These are phyloP conservation scores for Beauveria medogensis DNA, from an alignment of 2,329 filamentous ascomycete species.

Conservation along the genomic window DNA sequence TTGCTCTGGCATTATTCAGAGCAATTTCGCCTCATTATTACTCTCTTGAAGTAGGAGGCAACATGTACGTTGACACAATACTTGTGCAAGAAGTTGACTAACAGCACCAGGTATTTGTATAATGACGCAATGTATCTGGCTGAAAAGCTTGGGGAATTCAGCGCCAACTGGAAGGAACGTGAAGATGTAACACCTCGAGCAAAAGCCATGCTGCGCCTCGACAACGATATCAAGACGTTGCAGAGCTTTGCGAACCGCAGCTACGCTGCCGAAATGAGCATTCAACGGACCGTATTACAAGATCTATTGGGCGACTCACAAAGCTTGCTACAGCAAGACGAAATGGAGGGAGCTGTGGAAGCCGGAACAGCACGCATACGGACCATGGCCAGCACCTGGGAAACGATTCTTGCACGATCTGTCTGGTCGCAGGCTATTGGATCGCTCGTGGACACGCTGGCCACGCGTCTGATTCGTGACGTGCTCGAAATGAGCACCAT, in stretches of 20 bases:
- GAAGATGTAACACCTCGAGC: conserved; percentile 43
- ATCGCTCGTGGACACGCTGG: conserved; percentile 49
- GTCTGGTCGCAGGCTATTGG: conserved; percentile 57
- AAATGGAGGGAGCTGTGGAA: conserved; percentile 44
- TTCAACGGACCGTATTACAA: conserved; percentile 52
- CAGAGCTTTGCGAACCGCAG: conserved; percentile 53
- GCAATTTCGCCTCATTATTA: conserved; percentile 72
- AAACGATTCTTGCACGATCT: conserved; percentile 48
- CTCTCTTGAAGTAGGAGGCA: conserved; percentile 50
- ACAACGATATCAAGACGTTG: conserved; percentile 51
- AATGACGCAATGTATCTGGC: conserved; percentile 59
- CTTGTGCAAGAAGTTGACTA: neutral
- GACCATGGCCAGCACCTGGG: conserved; percentile 47
- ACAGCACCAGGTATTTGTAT: conserved; percentile 48
- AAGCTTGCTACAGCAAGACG: conserved; percentile 50
- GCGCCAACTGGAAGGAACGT: conserved; percentile 43
- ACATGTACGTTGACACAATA: conserved; percentile 43
- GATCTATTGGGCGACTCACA: conserved; percentile 54
- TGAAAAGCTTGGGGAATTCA: conserved; percentile 44
- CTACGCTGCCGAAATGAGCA: conserved; percentile 52
- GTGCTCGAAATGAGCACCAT: conserved; percentile 55
- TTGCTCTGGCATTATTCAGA: conserved; percentile 70
- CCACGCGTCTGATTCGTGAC: conserved; percentile 51
- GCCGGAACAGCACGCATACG: conserved; percentile 45
- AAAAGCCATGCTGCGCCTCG: conserved; percentile 47